phyloP scores from a whole-genome alignment of 768 basidiomycete species.

The Lactarius sanguifluus region DNA sequence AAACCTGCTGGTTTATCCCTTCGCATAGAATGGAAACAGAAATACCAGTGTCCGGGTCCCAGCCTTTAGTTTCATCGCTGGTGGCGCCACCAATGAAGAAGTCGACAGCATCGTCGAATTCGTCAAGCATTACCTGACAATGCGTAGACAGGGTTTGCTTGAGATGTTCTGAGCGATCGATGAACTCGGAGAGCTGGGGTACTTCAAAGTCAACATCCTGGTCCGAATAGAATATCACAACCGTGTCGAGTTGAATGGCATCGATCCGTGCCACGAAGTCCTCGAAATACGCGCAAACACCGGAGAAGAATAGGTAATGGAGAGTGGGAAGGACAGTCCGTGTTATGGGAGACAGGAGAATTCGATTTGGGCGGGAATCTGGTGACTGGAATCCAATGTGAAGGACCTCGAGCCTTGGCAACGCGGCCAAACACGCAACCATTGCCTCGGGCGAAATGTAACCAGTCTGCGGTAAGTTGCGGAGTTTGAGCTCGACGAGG shows the following conservation, averaged over 20 bases:
- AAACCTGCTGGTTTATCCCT: background rate
- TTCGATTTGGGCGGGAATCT: background rate
- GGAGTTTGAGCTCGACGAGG: background rate
- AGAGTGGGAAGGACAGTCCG: background rate
- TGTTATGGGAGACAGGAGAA: too few species aligned
- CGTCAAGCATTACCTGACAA: background rate
- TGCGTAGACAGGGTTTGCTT: background rate
- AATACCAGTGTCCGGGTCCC: background rate
- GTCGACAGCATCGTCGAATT: background rate
- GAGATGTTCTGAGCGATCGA: background rate
- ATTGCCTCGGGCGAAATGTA: background rate
- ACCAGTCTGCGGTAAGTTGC: background rate
- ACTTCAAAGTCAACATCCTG: background rate
- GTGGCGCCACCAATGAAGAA: background rate
- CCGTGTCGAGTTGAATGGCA: background rate
- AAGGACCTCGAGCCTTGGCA: background rate
- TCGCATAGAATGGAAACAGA: background rate
- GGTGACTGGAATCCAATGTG: background rate
- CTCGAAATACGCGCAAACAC: slow-evolving; percentile 8
- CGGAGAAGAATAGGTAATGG: background rate
- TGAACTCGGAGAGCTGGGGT: background rate
- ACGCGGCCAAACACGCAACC: background rate
- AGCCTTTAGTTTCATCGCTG: background rate
- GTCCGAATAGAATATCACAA: background rate
- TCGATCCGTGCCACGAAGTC: background rate